A percentile compares a stretch with the other conserved stretches of the same genome.
Conservation (phyloP, 1,284 basidiomycete species). For the Cryptococcus maquisensis region DNA sequence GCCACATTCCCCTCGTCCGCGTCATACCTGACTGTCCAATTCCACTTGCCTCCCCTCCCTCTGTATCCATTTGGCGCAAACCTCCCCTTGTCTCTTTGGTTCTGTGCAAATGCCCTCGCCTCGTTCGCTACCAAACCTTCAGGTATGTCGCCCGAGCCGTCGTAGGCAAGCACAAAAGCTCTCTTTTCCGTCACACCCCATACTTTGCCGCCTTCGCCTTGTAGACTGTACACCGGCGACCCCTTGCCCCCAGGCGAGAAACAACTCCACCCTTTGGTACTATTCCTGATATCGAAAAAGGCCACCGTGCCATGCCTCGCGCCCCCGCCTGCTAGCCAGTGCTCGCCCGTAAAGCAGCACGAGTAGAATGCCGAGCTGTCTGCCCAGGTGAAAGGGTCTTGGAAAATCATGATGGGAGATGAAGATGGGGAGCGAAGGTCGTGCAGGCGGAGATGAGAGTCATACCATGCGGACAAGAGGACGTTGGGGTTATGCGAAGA, state of each 20-base stretch:
- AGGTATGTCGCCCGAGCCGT: conserved; percentile 21
- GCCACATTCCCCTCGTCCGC: conserved; percentile 17
- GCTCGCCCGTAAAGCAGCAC: conserved; percentile 31
- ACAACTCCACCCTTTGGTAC: conserved; percentile 35
- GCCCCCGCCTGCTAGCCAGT: conserved; percentile 38
- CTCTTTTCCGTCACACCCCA: conserved; percentile 47
- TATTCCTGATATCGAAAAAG: conserved; percentile 38
- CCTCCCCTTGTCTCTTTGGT: conserved; percentile 11
- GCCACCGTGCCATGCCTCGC: conserved; percentile 43
- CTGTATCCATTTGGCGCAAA: conserved; percentile 28
- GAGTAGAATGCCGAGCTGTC: conserved; percentile 42
- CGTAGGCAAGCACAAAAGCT: conserved; percentile 45
- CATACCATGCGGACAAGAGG: conserved; percentile 46
- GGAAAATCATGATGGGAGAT: conserved; percentile 20
- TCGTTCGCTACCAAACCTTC: conserved; percentile 19
- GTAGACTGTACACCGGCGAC: conserved; percentile 44
- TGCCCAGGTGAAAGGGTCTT: conserved; percentile 44
- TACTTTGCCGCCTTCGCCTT: conserved; percentile 42
- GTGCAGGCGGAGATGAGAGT: conserved; percentile 42
- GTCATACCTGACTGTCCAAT: conserved; percentile 35
- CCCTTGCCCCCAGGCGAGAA: conserved; percentile 46
- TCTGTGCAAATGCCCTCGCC: conserved; percentile 11
- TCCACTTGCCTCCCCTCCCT: conserved; percentile 31
- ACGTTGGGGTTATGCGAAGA: conserved; percentile 16
- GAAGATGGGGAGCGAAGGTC: conserved; percentile 32